Percentiles rank a stretch among this genome's conserved stretches.
Evolutionary conservation across 306 rosid species (phyloP).

Genomic region (Fragaria ananassa): DNA sequence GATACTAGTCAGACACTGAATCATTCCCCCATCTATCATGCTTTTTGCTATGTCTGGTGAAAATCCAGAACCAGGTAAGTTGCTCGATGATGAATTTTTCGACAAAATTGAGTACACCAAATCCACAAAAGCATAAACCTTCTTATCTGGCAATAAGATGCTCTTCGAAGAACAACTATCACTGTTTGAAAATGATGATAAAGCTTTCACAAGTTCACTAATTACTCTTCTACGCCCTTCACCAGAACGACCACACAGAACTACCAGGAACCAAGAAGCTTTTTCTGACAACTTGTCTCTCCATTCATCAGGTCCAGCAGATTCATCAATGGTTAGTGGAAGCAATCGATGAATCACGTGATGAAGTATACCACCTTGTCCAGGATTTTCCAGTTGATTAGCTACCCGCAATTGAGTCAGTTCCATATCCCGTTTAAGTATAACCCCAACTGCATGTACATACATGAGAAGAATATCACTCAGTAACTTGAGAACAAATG

Average conservation of each 20-base stretch:
- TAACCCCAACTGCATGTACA: conserved; percentile 86
- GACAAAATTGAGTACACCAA: conserved; percentile 83
- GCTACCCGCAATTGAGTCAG: conserved; percentile 76
- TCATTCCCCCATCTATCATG: conserved; percentile 95
- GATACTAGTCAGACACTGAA: conserved; percentile 76
- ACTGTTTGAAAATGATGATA: conserved; percentile 52
- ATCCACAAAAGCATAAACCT: conserved; percentile 73
- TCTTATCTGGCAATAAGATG: conserved; percentile 77
- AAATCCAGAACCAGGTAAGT: conserved; percentile 89
- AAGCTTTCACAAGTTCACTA: conserved; percentile 76
- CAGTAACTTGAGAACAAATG: conserved; percentile 87
- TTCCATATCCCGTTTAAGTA: conserved; percentile 89
- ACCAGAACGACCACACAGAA: conserved; percentile 89
- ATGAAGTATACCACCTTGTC: conserved; percentile 68
- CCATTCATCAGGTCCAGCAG: conserved; percentile 98
- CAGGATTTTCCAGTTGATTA: conserved; percentile 60
- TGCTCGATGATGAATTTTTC: conserved; percentile 84
- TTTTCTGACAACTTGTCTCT: conserved; percentile 90
- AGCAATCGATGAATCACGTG: conserved; percentile 74
- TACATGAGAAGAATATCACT: conserved; percentile 95
- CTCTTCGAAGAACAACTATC: conserved; percentile 62
- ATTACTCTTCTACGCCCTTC: conserved; percentile 95
- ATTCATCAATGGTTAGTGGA: conserved; percentile 74
- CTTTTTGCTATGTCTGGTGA: conserved; percentile 96
- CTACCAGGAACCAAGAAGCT: conserved; percentile 90